phyloP scores from a whole-genome alignment of 2,329 filamentous ascomycete species.

The Graphiopsis chlorocephala region DNA sequence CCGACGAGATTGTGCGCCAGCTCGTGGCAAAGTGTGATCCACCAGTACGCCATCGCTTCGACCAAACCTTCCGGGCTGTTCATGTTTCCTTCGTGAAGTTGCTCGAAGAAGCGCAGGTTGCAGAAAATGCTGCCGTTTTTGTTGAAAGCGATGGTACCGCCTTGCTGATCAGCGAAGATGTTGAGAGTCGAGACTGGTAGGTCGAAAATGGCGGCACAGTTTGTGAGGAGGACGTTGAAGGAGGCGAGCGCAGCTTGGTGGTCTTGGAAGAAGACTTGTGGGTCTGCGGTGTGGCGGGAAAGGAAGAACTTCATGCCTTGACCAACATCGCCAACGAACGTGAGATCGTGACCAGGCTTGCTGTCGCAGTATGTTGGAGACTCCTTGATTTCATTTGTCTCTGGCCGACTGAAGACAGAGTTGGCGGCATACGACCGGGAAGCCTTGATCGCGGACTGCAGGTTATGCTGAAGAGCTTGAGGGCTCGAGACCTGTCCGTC shows the following conservation, averaged over 20 bases:
- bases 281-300: constrained; percentile 51
- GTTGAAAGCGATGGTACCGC: constrained; percentile 91
- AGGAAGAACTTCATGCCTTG: constrained; percentile 74
- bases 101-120: constrained; percentile 82
- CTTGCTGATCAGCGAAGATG: constrained; percentile 79
- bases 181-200: constrained; percentile 69
- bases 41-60: constrained; percentile 84
- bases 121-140: constrained; percentile 83
- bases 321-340: constrained; percentile 65
- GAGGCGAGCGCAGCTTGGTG: constrained; percentile 63
- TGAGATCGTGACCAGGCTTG: constrained; percentile 69
- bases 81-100: constrained; percentile 64
- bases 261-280: constrained; percentile 57
- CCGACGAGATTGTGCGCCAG: constrained; percentile 87
- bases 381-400: constrained; percentile 72
- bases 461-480: constrained; percentile 61
- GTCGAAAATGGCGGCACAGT: constrained; percentile 70
- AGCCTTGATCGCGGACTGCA: constrained; percentile 74
- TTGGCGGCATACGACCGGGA: constrained; percentile 74
- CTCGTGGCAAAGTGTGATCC: constrained; percentile 92
- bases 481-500: constrained; percentile 35
- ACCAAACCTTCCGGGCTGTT: constrained; percentile 50
- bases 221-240: constrained; percentile 68
- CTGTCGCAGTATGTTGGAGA: constrained; percentile 80
- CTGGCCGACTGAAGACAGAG: constrained; percentile 68